A percentile compares a stretch with the other conserved stretches of the same genome.
phyloP scores from a whole-genome alignment of 2,329 filamentous ascomycete species.

The Zymoseptoria tritici region DNA sequence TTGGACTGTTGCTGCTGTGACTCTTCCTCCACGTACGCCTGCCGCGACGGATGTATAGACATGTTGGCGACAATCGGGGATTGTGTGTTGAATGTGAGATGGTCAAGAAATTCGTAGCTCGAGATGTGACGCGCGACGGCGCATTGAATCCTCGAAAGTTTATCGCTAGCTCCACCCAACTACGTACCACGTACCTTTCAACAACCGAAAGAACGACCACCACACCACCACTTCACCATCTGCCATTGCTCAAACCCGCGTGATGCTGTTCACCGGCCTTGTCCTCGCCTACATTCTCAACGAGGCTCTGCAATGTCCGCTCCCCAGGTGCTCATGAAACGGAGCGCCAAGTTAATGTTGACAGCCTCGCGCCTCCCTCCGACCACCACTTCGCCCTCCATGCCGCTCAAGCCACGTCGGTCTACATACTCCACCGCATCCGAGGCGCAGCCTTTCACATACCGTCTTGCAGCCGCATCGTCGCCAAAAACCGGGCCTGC shows the following conservation, averaged over 20 bases:
- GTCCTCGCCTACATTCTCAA: constrained; percentile 15
- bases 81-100: neutral
- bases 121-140: neutral
- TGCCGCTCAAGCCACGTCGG: constrained; percentile 1
- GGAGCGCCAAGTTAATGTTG: constrained; percentile 13
- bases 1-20: constrained; percentile 20
- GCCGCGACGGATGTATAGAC: constrained; percentile 66
- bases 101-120: neutral
- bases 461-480: constrained; percentile 31
- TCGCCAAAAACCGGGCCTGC: constrained; percentile 29
- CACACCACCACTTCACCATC: neutral
- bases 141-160: neutral
- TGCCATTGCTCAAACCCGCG: neutral
- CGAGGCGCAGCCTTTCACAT: constrained; percentile 25
- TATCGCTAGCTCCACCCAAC: neutral
- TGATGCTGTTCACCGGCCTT: constrained; percentile 14
- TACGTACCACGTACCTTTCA: neutral
- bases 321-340: constrained; percentile 15
- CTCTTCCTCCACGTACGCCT: constrained; percentile 88
- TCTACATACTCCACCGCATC: constrained; percentile 4
- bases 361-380: constrained; percentile 9
- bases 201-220: neutral
- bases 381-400: neutral
- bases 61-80: constrained; percentile 4
- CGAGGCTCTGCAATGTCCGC: constrained; percentile 21